These are phyloP conservation scores for Pythium aquatile DNA, from an alignment of 352 stramenopile genomes.

Conservation along the genomic window DNA sequence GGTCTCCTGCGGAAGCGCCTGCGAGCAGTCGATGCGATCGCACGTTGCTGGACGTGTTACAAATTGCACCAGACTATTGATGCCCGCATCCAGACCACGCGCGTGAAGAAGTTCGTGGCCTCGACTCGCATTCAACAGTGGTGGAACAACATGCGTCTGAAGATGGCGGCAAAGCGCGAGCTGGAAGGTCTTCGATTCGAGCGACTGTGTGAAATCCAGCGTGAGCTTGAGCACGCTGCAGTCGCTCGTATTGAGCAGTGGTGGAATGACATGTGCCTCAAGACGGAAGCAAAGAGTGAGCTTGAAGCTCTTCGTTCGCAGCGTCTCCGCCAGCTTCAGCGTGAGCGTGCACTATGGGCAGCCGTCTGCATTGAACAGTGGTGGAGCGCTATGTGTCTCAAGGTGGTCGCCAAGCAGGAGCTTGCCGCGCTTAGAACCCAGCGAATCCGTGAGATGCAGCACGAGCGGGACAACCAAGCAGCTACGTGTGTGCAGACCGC, in stretches of 20 bases:
- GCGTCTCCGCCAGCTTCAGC: constrained; percentile 5
- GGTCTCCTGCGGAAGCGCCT: constrained; percentile 6
- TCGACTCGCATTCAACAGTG: constrained; percentile 3
- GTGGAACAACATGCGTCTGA: background rate
- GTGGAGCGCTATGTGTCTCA: background rate
- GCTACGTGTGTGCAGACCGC: constrained; percentile 7
- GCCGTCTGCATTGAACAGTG: background rate
- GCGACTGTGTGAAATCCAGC: background rate
- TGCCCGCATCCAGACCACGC: background rate
- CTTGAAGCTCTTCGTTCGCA: constrained; percentile 9
- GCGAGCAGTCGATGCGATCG: constrained; percentile 12
- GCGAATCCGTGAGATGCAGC: constrained; percentile 6
- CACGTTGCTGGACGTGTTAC: constrained; percentile 9
- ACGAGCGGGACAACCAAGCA: background rate
- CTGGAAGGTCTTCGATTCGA: background rate
- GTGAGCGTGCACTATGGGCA: background rate
- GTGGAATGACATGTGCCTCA: background rate
- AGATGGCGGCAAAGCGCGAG: constrained; percentile 1
- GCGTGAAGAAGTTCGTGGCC: background rate
- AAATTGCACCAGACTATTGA: background rate
- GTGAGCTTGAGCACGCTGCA: background rate
- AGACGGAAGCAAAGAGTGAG: background rate
- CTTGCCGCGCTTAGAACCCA: constrained; percentile 5
- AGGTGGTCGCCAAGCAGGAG: background rate
- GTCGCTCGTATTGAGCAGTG: background rate